phyloP scores from a whole-genome alignment of 257 asterid species.

The Nicotiana tomentosiformis region DNA sequence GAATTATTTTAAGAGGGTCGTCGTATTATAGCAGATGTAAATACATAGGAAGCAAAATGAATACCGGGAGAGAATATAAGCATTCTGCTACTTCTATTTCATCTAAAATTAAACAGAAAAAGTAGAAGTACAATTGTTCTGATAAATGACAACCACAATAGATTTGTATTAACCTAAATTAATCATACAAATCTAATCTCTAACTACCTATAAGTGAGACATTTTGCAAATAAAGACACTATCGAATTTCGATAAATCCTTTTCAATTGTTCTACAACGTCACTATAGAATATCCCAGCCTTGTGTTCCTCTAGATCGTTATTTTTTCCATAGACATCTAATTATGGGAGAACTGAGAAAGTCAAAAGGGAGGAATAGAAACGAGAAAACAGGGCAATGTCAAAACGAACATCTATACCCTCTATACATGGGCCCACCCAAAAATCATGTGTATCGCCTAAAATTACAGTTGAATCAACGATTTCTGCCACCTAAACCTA shows the following conservation, averaged over 20 bases:
- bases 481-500: slow-evolving; percentile 18
- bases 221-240: neutral
- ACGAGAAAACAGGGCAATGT: neutral
- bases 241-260: neutral
- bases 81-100: neutral
- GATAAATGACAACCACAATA: neutral
- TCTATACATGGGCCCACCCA: slow-evolving; percentile 24
- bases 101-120: neutral
- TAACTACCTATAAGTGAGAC: neutral
- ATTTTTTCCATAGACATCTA: neutral
- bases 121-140: neutral
- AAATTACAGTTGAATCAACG: slow-evolving; percentile 18
- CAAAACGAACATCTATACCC: slow-evolving; percentile 24
- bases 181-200: neutral
- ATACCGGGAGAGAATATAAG: neutral
- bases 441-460: slow-evolving; percentile 21
- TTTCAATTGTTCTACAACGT: neutral
- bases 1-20: neutral
- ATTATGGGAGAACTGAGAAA: neutral
- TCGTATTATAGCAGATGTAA: neutral
- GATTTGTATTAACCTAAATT: neutral
- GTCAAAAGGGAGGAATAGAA: neutral
- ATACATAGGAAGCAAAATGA: neutral
- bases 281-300: neutral
- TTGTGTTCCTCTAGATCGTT: neutral